Base-by-base conservation (phyloP, 495 filamentous ascomycete genomes). In the Immersiella caudata region DNA sequence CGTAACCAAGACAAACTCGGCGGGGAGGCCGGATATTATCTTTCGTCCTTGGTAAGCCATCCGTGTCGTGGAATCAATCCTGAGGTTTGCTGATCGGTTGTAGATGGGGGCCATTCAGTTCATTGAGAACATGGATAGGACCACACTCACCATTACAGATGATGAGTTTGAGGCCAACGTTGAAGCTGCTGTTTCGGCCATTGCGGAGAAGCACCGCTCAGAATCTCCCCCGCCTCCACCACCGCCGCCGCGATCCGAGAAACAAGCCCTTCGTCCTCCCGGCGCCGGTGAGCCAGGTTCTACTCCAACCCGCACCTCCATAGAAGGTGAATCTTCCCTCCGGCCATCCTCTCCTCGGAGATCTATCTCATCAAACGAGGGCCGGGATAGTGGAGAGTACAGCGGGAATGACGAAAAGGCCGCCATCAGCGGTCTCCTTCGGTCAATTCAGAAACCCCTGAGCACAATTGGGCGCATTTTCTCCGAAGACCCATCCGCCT, bases 391-490 rank as follows among this genome's bases (percentile, higher is more conserved):
- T 54, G 69, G 70, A 29, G 71, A 72, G 62, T 72, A 76, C 67
- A 71, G 69, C 29, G 79, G 76, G 52, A 87, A 86, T 24, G 87
- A 91, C 50, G 91, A 70, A 89, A 96, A 70, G 86, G 86, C 89
- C 0, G 92, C 95, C 46, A 93, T 97, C 36, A 88, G 90, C 24
- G 94, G 95, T 2, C 80, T 99, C 12, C 81, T 99, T 18, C 88
- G 93, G 56, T 93, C 94, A 0, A 97, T 99, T 61, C 94, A 98
- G 76, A 89, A 86, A 64, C 96, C 95, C 0, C 81, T 99, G 49
- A 92, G 91, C 51, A 95, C 93, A 18, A 96, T 99, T 74, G 95
- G 96, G n/a, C 89, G 93, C 62, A 97, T 99, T 40, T 98, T 99
- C 80, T 92, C 92, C 1, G 95, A 99, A 58, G 93, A 97, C 1